phyloP scores from a whole-genome alignment of 768 basidiomycete species.

The Pisolithus albus region DNA sequence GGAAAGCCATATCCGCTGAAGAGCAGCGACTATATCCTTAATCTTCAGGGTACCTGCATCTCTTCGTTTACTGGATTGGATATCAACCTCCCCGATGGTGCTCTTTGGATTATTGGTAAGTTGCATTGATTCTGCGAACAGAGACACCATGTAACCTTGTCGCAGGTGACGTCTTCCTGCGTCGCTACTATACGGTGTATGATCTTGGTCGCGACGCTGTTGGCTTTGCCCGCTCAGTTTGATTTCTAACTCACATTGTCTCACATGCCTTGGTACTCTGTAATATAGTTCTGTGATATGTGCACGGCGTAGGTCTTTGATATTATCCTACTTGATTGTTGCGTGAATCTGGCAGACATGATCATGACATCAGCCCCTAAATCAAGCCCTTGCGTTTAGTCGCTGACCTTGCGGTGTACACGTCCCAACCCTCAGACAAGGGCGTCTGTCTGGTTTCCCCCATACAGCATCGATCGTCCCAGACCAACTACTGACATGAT shows the following conservation, averaged over 20 bases:
- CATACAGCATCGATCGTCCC: neutral
- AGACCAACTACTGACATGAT: neutral
- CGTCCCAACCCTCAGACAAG: neutral
- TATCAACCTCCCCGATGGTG: constrained; percentile 71
- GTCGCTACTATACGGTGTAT: constrained; percentile 89
- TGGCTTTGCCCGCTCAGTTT: constrained; percentile 63
- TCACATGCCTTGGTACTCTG: neutral
- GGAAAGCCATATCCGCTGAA: constrained; percentile 75
- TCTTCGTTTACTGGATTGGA: constrained; percentile 91
- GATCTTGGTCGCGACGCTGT: constrained; percentile 73
- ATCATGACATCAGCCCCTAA: no score
- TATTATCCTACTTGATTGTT: neutral
- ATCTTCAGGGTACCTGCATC: constrained; percentile 89
- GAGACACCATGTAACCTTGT: constrained; percentile 2
- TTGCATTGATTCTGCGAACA: constrained; percentile 3
- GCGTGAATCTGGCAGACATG: neutral
- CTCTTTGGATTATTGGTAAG: constrained; percentile 88
- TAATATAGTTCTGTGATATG: neutral
- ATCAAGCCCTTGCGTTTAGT: no score
- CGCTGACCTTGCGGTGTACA: no score
- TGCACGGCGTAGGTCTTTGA: neutral
- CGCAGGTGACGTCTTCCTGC: constrained; percentile 81
- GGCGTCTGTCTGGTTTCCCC: neutral
- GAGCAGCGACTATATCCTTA: constrained; percentile 82
- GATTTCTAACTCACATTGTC: constrained; percentile 4